Evolutionary conservation across 1,284 basidiomycete genomes (phyloP).

Genomic region (Papiliotrema flavescens): DNA sequence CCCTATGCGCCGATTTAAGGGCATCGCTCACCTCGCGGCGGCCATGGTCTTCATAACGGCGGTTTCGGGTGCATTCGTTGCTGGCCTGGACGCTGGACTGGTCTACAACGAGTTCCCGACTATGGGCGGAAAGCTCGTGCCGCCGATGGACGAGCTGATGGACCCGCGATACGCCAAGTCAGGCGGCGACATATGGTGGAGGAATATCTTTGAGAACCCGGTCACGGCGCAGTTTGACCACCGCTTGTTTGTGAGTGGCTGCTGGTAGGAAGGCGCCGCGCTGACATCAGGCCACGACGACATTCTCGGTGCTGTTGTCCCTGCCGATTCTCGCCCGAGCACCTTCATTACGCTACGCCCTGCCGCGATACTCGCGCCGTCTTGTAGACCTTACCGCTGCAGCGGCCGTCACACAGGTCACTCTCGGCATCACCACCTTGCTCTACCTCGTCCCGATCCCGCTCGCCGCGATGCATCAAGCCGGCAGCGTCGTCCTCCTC

Average conservation of each 20-base stretch:
- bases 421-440: conserved; percentile 86
- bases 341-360: conserved; percentile 56
- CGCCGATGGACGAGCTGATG: conserved; percentile 80
- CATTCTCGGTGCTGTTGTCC: conserved; percentile 66
- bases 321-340: conserved; percentile 61
- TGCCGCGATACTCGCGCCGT: conserved; percentile 66
- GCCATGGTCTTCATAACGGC: conserved; percentile 85
- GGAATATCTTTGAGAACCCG: conserved; percentile 95
- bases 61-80: conserved; percentile 86
- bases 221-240: conserved; percentile 98
- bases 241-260: conserved; percentile 68
- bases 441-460: conserved; percentile 91
- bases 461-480: conserved; percentile 90
- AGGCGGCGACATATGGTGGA: conserved; percentile 78
- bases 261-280: background rate
- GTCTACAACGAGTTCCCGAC: conserved; percentile 97
- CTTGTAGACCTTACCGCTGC: conserved; percentile 68
- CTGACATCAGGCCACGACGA: conserved; percentile 66
- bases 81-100: conserved; percentile 93
- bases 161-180: conserved; percentile 67
- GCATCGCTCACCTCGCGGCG: conserved; percentile 61
- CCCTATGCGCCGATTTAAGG: conserved; percentile 61
- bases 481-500: conserved; percentile 82
- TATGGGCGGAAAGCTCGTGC: conserved; percentile 86
- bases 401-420: conserved; percentile 81